These are phyloP conservation scores for Fusarium foetens DNA, from an alignment of 2,329 filamentous ascomycete species.

Conservation along the genomic window DNA sequence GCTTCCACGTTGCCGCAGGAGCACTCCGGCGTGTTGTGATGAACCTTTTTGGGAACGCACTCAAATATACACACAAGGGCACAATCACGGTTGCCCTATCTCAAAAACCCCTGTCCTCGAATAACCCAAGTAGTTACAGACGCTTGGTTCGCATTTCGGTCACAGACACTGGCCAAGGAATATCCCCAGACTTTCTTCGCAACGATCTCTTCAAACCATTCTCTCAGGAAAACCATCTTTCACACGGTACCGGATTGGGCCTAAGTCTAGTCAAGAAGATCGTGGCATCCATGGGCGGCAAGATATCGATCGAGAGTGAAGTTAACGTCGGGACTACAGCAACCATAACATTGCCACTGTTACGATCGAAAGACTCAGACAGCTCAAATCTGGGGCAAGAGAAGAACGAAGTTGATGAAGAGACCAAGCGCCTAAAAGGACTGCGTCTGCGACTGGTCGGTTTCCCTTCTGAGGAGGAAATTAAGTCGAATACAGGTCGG, in stretches of 20 bases:
- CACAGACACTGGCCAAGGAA: slow-evolving; percentile 73
- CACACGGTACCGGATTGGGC: slow-evolving; percentile 71
- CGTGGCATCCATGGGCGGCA: slow-evolving; percentile 67
- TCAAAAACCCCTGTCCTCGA: slow-evolving; percentile 23
- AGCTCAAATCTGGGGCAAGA: slow-evolving; percentile 7
- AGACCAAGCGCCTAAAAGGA: slow-evolving; percentile 44
- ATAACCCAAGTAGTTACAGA: not conserved
- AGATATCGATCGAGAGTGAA: slow-evolving; percentile 64
- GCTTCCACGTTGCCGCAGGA: slow-evolving; percentile 65
- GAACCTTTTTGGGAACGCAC: slow-evolving; percentile 70
- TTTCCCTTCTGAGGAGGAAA: slow-evolving; percentile 16
- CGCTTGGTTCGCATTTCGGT: slow-evolving; percentile 56
- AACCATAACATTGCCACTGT: slow-evolving; percentile 47
- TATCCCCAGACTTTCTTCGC: slow-evolving; percentile 70
- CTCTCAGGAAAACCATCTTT: slow-evolving; percentile 69
- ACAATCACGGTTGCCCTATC: slow-evolving; percentile 46
- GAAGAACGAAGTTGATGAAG: slow-evolving; percentile 45
- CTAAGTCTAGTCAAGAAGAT: slow-evolving; percentile 72
- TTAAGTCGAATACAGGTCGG: not conserved
- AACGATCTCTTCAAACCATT: slow-evolving; percentile 73
- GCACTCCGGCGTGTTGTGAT: slow-evolving; percentile 64
- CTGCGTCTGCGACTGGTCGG: slow-evolving; percentile 40
- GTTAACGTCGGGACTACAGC: slow-evolving; percentile 51
- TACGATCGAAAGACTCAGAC: not conserved
- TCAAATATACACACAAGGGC: slow-evolving; percentile 65